Evolutionary conservation across 768 basidiomycete species (phyloP).

Genomic region (Holtermannia corniformis): DNA sequence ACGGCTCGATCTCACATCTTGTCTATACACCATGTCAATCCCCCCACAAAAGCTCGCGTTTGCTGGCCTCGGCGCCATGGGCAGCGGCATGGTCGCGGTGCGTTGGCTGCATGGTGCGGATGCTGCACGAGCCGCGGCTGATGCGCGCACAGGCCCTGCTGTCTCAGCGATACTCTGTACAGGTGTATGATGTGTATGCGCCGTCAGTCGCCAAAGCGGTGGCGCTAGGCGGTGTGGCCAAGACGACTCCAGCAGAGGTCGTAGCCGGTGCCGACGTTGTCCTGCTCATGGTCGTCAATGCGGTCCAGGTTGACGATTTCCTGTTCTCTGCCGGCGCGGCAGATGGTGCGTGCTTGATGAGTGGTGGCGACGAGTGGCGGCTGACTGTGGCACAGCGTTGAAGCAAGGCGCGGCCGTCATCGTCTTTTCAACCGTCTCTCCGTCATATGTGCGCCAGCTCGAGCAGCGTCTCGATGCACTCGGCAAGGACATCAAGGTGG

Average conservation of each 20-base stretch:
- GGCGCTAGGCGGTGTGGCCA: slow-evolving; percentile 16
- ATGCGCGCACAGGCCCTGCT: slow-evolving; percentile 13
- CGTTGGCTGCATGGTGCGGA: not conserved
- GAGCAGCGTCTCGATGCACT: slow-evolving; percentile 24
- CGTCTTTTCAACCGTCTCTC: slow-evolving; percentile 35
- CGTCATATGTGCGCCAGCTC: slow-evolving; percentile 17
- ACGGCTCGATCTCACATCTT: too few relatives aligned
- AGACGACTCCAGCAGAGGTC: slow-evolving; percentile 15
- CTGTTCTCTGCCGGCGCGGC: slow-evolving; percentile 20
- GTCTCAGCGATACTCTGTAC: slow-evolving; percentile 21
- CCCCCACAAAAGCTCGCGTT: not conserved
- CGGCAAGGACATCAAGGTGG: slow-evolving; percentile 25
- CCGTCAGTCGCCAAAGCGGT: slow-evolving; percentile 34
- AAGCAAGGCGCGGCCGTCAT: slow-evolving; percentile 24
- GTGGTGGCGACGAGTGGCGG: not conserved
- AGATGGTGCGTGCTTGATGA: slow-evolving; percentile 12
- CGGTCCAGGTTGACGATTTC: slow-evolving; percentile 27
- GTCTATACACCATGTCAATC: not conserved
- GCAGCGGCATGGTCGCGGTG: slow-evolving; percentile 29
- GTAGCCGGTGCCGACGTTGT: slow-evolving; percentile 24
- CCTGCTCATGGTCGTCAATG: slow-evolving; percentile 35
- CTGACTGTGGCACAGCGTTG: slow-evolving; percentile 10
- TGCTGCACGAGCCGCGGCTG: not conserved
- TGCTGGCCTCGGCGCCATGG: slow-evolving; percentile 33
- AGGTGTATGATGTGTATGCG: slow-evolving; percentile 33